Conservation (phyloP, 306 rosid species). For the Cucumis sativus region DNA sequence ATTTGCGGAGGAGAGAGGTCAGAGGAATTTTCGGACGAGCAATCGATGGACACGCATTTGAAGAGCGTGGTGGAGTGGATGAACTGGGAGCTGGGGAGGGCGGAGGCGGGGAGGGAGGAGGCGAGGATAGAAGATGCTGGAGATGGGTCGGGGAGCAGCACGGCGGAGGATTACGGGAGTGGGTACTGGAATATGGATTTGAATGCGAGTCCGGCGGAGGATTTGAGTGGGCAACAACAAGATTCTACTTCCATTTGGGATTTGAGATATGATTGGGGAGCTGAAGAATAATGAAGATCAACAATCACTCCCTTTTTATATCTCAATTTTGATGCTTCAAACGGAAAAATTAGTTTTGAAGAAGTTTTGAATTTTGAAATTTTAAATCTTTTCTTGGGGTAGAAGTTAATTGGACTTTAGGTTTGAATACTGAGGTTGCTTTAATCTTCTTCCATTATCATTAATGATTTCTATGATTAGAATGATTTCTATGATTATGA, state of each 20-base stretch:
- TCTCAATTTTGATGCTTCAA: neutral
- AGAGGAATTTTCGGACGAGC: neutral
- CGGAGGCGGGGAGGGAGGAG: neutral
- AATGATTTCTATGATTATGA: too few species aligned
- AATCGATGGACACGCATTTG: neutral
- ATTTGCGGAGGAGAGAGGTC: neutral
- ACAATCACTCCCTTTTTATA: neutral
- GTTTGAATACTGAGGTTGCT: too few species aligned
- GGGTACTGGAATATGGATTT: conserved; percentile 20
- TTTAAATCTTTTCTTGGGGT: too few species aligned
- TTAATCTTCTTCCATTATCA: too few species aligned
- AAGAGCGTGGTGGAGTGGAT: conserved; percentile 30
- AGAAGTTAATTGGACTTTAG: too few species aligned
- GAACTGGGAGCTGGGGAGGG: conserved; percentile 23
- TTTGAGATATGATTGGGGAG: conserved; percentile 17
- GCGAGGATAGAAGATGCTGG: neutral
- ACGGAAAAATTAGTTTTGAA: too few species aligned
- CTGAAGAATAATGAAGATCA: neutral
- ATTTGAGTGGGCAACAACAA: conserved; percentile 8
- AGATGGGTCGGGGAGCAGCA: neutral
- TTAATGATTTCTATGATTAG: too few species aligned
- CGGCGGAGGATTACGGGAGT: conserved; percentile 14
- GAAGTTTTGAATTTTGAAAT: too few species aligned
- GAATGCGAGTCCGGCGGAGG: conserved; percentile 9
- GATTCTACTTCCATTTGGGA: conserved; percentile 46